These are phyloP conservation scores for Fraxinus xanthoxyloides DNA, from an alignment of 305 asterid species.

Conservation along the genomic window DNA sequence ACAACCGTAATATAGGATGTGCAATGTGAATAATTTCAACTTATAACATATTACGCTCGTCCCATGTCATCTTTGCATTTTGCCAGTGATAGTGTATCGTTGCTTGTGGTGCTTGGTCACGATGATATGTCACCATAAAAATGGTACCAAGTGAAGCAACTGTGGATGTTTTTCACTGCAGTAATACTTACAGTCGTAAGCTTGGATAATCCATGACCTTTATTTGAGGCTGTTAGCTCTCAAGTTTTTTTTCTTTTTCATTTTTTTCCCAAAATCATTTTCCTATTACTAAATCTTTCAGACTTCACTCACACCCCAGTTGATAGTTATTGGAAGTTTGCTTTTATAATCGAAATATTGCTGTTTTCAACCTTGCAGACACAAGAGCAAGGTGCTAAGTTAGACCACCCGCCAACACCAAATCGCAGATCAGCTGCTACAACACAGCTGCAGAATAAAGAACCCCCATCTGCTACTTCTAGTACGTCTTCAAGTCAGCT, in stretches of 20 bases:
- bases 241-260: neutral
- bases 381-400: slow-evolving; percentile 37
- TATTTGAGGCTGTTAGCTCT: neutral
- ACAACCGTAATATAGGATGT: neutral
- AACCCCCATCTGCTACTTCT: slow-evolving; percentile 45
- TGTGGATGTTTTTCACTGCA: neutral
- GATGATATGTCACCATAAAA: neutral
- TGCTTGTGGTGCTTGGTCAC: neutral
- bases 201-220: neutral
- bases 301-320: neutral
- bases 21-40: neutral
- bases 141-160: neutral
- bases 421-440: slow-evolving; percentile 31
- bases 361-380: slow-evolving; percentile 27
- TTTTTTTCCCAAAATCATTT: neutral
- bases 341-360: neutral
- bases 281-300: neutral
- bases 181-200: neutral
- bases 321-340: neutral
- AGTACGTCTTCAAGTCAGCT: slow-evolving; percentile 44
- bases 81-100: neutral
- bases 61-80: neutral
- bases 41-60: neutral
- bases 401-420: slow-evolving; percentile 42
- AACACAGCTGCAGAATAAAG: slow-evolving; percentile 32